Evolutionary conservation across 2,329 filamentous ascomycete species (phyloP).

Genomic region (Penicillium sp.): DNA sequence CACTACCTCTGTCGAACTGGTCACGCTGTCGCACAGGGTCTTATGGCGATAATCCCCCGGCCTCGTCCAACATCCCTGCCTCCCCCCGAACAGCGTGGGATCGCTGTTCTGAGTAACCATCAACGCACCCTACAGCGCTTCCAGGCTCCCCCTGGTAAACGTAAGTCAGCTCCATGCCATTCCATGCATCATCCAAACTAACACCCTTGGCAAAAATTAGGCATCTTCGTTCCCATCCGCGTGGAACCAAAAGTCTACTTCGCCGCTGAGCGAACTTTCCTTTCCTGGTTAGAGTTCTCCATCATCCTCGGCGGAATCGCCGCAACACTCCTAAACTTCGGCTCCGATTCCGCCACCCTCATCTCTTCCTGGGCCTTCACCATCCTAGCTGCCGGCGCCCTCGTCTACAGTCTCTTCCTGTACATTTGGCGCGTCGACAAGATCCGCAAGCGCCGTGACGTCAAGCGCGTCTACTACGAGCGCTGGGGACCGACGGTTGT

Average conservation of each 20-base stretch:
- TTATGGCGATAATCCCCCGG: slow-evolving; percentile 55
- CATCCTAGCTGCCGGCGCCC: slow-evolving; percentile 68
- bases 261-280: slow-evolving; percentile 90
- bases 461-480: slow-evolving; percentile 76
- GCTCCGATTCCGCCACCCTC: slow-evolving; percentile 60
- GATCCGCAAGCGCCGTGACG: slow-evolving; percentile 78
- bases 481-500: slow-evolving; percentile 77
- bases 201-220: slow-evolving; percentile 47
- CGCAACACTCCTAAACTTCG: slow-evolving; percentile 79
- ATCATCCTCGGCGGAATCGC: slow-evolving; percentile 91
- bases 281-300: slow-evolving; percentile 96
- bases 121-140: slow-evolving; percentile 53
- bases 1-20: slow-evolving; percentile 51
- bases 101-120: slow-evolving; percentile 40
- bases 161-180: slow-evolving; percentile 30
- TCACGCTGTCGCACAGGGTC: slow-evolving; percentile 43
- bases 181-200: slow-evolving; percentile 36
- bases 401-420: slow-evolving; percentile 79
- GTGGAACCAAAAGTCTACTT: slow-evolving; percentile 99
- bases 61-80: slow-evolving; percentile 47
- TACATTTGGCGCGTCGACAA: slow-evolving; percentile 86
- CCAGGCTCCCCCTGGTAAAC: slow-evolving; percentile 58
- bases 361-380: slow-evolving; percentile 76
- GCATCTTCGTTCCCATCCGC: slow-evolving; percentile 91
- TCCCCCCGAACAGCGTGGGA: slow-evolving; percentile 37